These are phyloP conservation scores for Chenopodium formosanum DNA, from an alignment of 148 eudicot species.

Conservation along the genomic window DNA sequence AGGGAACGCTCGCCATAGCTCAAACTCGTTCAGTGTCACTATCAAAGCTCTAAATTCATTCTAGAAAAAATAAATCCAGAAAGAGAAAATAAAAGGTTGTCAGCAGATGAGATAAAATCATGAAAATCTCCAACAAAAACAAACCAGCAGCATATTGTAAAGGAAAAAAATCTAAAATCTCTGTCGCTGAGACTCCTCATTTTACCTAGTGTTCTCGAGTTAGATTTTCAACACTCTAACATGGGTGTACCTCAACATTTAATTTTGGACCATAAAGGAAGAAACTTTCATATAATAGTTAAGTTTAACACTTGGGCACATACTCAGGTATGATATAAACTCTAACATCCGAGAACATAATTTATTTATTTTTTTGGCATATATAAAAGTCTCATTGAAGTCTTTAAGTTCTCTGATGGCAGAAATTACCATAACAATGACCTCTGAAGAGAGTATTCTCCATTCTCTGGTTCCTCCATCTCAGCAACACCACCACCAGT, in stretches of 20 bases:
- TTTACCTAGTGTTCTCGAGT: background rate
- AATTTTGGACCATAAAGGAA: background rate
- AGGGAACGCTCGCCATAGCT: background rate
- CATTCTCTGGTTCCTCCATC: slow-evolving; percentile 37
- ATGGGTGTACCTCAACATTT: background rate
- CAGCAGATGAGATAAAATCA: background rate
- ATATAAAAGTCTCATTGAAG: background rate
- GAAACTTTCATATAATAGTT: background rate
- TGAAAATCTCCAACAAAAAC: background rate
- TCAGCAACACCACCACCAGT: slow-evolving; percentile 74
- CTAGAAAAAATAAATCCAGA: slow-evolving; percentile 12
- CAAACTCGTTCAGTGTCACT: background rate
- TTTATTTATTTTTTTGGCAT: background rate
- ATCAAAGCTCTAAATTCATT: slow-evolving; percentile 3
- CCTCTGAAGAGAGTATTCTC: slow-evolving; percentile 30
- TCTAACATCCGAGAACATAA: background rate
- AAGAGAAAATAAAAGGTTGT: background rate
- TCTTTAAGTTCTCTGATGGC: slow-evolving; percentile 6
- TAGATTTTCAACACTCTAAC: background rate
- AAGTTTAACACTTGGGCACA: background rate
- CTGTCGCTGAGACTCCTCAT: background rate
- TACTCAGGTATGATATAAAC: background rate
- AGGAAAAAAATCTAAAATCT: no score
- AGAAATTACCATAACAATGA: slow-evolving; percentile 73
- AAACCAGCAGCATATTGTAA: background rate